Evolutionary conservation across 139 green algal species (phyloP).

Genomic region (Tetradesmus lagerheimii): DNA sequence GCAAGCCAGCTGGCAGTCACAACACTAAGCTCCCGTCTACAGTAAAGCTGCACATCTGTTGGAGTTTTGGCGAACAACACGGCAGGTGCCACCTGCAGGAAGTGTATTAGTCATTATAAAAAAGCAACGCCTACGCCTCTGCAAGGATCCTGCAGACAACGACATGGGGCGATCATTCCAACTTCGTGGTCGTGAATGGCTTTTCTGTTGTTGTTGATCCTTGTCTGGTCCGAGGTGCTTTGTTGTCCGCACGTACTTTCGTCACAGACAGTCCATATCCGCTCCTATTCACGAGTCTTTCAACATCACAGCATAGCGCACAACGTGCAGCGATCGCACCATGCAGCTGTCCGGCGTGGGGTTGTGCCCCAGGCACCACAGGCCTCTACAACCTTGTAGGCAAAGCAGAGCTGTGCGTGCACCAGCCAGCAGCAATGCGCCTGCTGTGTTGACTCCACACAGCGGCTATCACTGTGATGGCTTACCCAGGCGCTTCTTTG

Average conservation of each 20-base stretch:
- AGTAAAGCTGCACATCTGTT: too few species aligned
- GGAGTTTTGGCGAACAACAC: too few species aligned
- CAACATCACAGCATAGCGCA: too few species aligned
- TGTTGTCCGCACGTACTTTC: not conserved
- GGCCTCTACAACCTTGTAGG: not conserved
- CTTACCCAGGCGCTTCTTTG: constrained; percentile 84
- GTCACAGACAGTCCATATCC: not conserved
- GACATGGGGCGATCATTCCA: too few species aligned
- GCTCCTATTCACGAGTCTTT: not conserved
- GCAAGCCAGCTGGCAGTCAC: too few species aligned
- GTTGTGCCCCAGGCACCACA: not conserved
- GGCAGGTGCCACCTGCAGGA: too few species aligned
- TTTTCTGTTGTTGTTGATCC: not conserved
- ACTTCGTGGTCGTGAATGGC: too few species aligned
- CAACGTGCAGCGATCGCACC: not conserved
- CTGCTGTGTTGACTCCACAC: constrained; percentile 64
- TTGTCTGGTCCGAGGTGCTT: not conserved
- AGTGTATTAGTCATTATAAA: too few species aligned
- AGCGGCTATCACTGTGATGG: constrained; percentile 92
- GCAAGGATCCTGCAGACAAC: too few species aligned
- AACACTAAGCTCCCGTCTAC: too few species aligned
- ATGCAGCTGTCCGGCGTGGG: not conserved
- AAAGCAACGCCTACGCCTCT: too few species aligned
- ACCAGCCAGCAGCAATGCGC: not conserved
- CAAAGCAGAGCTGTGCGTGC: not conserved